Evolutionary conservation across 192 early-diverging fungal genomes (phyloP).

Genomic region (Gamsiella multidivaricata): DNA sequence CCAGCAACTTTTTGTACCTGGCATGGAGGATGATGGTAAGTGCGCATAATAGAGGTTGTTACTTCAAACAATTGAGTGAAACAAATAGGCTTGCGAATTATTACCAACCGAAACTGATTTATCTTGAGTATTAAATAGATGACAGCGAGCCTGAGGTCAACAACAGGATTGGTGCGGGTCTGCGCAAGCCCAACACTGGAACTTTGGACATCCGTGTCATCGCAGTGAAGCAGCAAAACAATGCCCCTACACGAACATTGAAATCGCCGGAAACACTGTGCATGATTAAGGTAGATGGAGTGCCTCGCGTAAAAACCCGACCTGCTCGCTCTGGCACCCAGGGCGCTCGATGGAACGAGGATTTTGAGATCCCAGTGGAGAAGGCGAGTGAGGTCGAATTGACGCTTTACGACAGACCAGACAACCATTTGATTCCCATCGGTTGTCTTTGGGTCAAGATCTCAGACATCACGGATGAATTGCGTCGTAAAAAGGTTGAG

Average conservation of each 20-base stretch:
- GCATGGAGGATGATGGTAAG: constrained; percentile 76
- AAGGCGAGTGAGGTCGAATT: constrained; percentile 94
- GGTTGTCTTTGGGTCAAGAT: constrained; percentile 94
- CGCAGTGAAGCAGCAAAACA: constrained; percentile 68
- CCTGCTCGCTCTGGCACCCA: constrained; percentile 63
- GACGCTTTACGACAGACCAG: constrained; percentile 85
- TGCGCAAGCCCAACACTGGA: constrained; percentile 78
- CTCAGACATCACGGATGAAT: constrained; percentile 90
- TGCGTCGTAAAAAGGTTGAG: constrained; percentile 78
- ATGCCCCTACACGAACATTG: constrained; percentile 66
- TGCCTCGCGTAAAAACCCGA: constrained; percentile 78
- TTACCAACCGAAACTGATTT: background rate
- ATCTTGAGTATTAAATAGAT: constrained; percentile 27
- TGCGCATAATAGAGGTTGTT: too few species aligned
- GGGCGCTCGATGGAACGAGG: constrained; percentile 84
- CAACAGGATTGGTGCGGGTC: constrained; percentile 64
- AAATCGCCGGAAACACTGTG: constrained; percentile 76
- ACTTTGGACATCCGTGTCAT: constrained; percentile 75
- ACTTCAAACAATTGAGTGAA: too few species aligned
- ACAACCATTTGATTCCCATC: constrained; percentile 75
- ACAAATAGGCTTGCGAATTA: too few species aligned
- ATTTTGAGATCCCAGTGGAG: constrained; percentile 89
- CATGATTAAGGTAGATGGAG: constrained; percentile 87
- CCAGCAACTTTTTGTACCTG: constrained; percentile 85
- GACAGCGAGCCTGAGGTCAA: constrained; percentile 56